These are phyloP conservation scores for Sugiyamaella americana DNA, from an alignment of 805 yeast genomes.

Conservation along the genomic window DNA sequence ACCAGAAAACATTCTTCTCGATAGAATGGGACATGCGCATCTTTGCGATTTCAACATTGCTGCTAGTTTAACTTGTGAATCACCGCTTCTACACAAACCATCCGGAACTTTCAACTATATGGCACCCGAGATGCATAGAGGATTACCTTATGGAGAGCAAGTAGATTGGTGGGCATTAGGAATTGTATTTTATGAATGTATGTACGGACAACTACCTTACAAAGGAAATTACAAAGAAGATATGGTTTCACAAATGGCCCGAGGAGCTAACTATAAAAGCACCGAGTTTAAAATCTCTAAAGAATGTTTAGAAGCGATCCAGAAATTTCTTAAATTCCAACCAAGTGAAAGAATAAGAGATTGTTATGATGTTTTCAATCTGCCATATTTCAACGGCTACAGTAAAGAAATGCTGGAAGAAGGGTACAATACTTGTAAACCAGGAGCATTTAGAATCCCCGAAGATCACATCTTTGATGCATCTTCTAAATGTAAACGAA, in stretches of 20 bases:
- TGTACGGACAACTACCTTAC: conserved; percentile 27
- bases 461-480: no score
- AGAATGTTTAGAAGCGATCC: conserved; percentile 16
- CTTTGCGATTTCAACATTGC: conserved; percentile 95
- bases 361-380: conserved; percentile 9
- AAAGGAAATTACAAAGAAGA: conserved; percentile 13
- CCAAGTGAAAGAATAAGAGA: conserved; percentile 14
- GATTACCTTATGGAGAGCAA: conserved; percentile 21
- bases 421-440: not conserved
- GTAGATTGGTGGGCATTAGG: conserved; percentile 35
- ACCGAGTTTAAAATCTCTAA: conserved; percentile 16
- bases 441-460: no score
- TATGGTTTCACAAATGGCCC: conserved; percentile 11
- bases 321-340: conserved; percentile 9
- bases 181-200: conserved; percentile 29
- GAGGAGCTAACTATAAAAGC: conserved; percentile 8
- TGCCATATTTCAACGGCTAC: conserved; percentile 15
- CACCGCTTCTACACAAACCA: conserved; percentile 17
- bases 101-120: conserved; percentile 27
- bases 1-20: conserved; percentile 83
- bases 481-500: no score
- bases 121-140: conserved; percentile 28
- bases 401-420: conserved; percentile 7
- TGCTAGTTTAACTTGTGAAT: conserved; percentile 60
- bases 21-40: conserved; percentile 83